Evolutionary conservation across 495 filamentous ascomycete species (phyloP), one percentile per base, ranked within the genome.

Genomic region (Aspergillus sclerotioniger): DNA sequence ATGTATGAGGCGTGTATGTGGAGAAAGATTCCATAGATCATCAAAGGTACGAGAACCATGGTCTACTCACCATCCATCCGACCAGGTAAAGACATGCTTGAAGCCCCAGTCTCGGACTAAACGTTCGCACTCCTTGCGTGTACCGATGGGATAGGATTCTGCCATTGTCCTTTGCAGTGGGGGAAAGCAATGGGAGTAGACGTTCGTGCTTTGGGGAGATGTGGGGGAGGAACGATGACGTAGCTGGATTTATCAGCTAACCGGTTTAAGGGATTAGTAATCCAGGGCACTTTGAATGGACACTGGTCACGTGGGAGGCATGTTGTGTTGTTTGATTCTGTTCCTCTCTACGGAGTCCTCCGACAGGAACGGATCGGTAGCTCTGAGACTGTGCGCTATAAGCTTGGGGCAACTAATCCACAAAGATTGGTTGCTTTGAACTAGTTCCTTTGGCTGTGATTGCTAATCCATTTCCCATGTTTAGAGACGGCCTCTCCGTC

Each of bases 71-170:
- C 85, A 84, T 25, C 83, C 76, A 75, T 96, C 90, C 7, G 80
- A 83, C 90, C 90, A 94, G 20, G 89, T 91, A 56, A 91, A 93
- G 57, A 92, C 87, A 65, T 85, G 78, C 1, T 63, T 61, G 69
- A 92, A 93, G 1, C 90, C 90, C 90, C 90, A 94, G 20, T 84
- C 81, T 25, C 78, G 75, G 32, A 94, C 90, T 41, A 89, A 74
- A 33, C 72, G 70, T 69, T 92, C 90, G 31, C 80, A 80, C 39
- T 85, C 79, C 16, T 62, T 59, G 53, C 73, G 76, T n/a, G 69
- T 67, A n/a, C 69, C 67, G 59, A 76, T 75, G 8, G 66, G 60
- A 39, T 78, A 76, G 15, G 51, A 68, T 28, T 71, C 61, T 25
- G 57, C 6, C 61, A 69, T 68, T 45, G 32, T 45, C 28, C 6